Evolutionary conservation across 2,329 filamentous ascomycete genomes (phyloP), one percentile per base, ranked within the genome.

Genomic region (Ustulina deusta): DNA sequence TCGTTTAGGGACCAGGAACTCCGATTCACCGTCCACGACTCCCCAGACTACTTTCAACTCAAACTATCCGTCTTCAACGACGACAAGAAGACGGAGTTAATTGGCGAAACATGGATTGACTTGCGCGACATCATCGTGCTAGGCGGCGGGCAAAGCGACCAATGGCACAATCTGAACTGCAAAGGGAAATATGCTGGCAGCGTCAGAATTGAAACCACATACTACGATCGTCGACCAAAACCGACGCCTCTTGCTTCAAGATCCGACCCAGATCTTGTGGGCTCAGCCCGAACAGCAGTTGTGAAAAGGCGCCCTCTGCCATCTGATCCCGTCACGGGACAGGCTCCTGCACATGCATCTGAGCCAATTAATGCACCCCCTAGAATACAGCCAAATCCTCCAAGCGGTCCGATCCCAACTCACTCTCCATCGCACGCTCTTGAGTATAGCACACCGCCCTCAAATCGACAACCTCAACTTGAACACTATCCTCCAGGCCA

Each of bases 1-100:
- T 61, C 13, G 72, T 71, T 29, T 76, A 99, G 96, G 96, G 96
- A 99, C 79, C 93, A 98, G 81, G 96, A 99, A 80, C 87, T 99
- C 51, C 93, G 96, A 69, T 99, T 98, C 78, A 93, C 89, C 51
- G 96, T 99, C 17, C 95, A 97, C 85, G 94, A 98, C 77, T 97
- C 94, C 17, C 91, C 94, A 20, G 96, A 99, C 81, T 99, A 99
- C 83, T 94, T 93, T 81, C 93, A 94, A 78, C 86, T 99, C 65
- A 99, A 99, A 79, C 86, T 98, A 17, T 97, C 95, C 2, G 89
- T 98, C 6, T 99, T 99, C 83, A 97, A 97, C 78, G 96, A 99
- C 76, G 96, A 99, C 81, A 98, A 97, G 83, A 97, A 92, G 83
- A 98, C 95, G 0, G 96, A 99, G 73, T 81, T 99, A 71, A 97